phyloP scores from a whole-genome alignment of 441 rosid genomes.

The Euphorbia schlechtendalii region DNA sequence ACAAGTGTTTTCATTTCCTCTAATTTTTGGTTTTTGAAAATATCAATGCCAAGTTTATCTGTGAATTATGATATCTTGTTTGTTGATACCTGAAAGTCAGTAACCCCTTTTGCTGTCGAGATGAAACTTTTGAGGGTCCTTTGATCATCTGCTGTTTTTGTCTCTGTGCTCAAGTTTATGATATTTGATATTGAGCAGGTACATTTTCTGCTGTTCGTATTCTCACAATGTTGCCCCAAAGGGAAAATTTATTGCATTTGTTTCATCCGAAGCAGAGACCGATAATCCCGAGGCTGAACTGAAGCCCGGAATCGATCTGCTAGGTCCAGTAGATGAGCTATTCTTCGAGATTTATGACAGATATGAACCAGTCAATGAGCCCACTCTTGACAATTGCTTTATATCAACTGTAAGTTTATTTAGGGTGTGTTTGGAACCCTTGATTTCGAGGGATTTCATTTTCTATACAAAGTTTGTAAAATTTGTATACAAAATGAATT shows the following conservation, averaged over 20 bases:
- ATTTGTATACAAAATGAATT: too few species aligned
- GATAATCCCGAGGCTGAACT: slow-evolving; percentile 63
- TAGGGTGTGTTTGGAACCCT: too few species aligned
- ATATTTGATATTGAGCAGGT: slow-evolving; percentile 41
- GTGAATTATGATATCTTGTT: neutral
- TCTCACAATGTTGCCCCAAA: slow-evolving; percentile 85
- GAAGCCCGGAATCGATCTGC: slow-evolving; percentile 72
- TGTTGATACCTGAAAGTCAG: neutral
- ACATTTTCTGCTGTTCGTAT: slow-evolving; percentile 84
- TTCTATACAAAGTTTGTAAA: too few species aligned
- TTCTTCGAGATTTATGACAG: slow-evolving; percentile 65
- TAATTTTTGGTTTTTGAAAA: neutral
- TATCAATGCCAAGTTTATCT: too few species aligned
- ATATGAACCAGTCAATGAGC: slow-evolving; percentile 77
- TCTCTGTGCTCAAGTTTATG: neutral
- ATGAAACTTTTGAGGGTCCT: too few species aligned
- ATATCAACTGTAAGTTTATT: slow-evolving; percentile 57
- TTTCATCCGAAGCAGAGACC: slow-evolving; percentile 82
- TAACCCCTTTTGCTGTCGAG: neutral
- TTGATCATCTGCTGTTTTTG: neutral
- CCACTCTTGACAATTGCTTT: slow-evolving; percentile 73
- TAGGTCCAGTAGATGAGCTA: slow-evolving; percentile 74
- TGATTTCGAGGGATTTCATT: too few species aligned
- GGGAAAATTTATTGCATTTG: slow-evolving; percentile 86
- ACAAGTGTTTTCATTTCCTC: neutral